phyloP scores from a whole-genome alignment of 352 stramenopile genomes.

The Pythium guiyangense region DNA sequence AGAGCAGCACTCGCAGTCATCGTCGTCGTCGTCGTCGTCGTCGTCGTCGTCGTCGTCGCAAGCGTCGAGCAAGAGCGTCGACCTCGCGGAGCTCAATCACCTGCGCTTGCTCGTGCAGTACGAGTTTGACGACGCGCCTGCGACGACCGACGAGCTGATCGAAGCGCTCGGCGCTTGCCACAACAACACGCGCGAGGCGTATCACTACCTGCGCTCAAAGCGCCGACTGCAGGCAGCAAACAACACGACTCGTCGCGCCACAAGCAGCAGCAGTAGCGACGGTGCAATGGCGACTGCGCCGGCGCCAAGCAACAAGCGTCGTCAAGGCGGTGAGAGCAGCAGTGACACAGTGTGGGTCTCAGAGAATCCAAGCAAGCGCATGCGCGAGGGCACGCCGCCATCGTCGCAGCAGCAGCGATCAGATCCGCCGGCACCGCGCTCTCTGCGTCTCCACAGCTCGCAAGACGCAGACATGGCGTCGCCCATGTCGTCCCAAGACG shows the following conservation, averaged over 20 bases:
- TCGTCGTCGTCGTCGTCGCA: slow-evolving; percentile 10
- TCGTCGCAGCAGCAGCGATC: not conserved
- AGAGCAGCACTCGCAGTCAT: not conserved
- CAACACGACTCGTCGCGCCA: not conserved
- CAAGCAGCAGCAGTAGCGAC: not conserved
- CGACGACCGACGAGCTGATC: slow-evolving; percentile 40
- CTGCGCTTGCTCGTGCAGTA: slow-evolving; percentile 55
- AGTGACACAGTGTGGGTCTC: slow-evolving; percentile 1
- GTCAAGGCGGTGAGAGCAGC: not conserved
- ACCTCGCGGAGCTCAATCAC: slow-evolving; percentile 44
- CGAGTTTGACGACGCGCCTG: slow-evolving; percentile 49
- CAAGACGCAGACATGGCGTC: slow-evolving; percentile 8
- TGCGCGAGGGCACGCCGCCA: slow-evolving; percentile 3
- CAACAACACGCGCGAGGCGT: slow-evolving; percentile 44
- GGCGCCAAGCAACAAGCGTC: not conserved
- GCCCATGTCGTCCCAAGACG: slow-evolving; percentile 1
- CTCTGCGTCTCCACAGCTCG: slow-evolving; percentile 8
- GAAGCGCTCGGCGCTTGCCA: slow-evolving; percentile 34
- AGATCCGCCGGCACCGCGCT: not conserved
- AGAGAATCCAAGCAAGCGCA: slow-evolving; percentile 8
- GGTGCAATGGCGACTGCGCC: not conserved
- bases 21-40: not conserved
- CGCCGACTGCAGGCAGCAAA: slow-evolving; percentile 9
- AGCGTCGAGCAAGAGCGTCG: slow-evolving; percentile 11
- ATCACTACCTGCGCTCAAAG: slow-evolving; percentile 40